Evolutionary conservation across 164 flowering plant genomes (phyloP).

Genomic region (Protea cynaroides): DNA sequence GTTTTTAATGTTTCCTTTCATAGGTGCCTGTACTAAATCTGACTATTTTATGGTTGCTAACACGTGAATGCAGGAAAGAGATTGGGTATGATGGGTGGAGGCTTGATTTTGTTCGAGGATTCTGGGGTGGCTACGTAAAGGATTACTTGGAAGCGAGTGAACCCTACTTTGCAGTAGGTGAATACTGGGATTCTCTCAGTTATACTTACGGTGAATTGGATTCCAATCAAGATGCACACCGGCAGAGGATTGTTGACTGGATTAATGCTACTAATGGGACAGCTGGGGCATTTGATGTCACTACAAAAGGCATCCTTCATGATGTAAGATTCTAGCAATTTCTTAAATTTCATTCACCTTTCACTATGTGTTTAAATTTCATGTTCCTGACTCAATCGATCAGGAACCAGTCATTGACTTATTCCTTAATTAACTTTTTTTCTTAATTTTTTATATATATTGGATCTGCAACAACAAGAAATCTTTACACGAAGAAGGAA

Average conservation of each 20-base stretch:
- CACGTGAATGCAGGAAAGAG: conserved; percentile 60
- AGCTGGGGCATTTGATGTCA: conserved; percentile 98
- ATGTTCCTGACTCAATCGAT: background rate
- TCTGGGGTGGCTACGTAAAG: conserved; percentile 99
- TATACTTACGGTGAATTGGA: conserved; percentile 93
- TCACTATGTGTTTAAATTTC: background rate
- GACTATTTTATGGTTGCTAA: background rate
- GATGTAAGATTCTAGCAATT: conserved; percentile 44
- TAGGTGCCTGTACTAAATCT: background rate
- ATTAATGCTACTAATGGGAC: conserved; percentile 86
- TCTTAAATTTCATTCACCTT: background rate
- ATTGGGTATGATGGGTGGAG: conserved; percentile 99
- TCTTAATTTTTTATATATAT: no score
- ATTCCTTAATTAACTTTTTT: no score
- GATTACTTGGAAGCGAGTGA: conserved; percentile 88
- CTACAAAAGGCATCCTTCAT: conserved; percentile 98
- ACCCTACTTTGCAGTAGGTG: conserved; percentile 96
- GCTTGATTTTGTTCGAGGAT: conserved; percentile 95
- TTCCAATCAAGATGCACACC: conserved; percentile 88
- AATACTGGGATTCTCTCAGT: conserved; percentile 95
- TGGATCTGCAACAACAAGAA: no score
- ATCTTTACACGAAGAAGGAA: no score
- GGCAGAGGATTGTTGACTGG: conserved; percentile 98
- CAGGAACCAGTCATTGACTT: no score
- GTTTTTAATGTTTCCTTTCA: background rate